Percentiles rank a stretch among this genome's conserved stretches.
phyloP scores from a whole-genome alignment of 2,329 filamentous ascomycete species.

The Exophiala xenobiotica region DNA sequence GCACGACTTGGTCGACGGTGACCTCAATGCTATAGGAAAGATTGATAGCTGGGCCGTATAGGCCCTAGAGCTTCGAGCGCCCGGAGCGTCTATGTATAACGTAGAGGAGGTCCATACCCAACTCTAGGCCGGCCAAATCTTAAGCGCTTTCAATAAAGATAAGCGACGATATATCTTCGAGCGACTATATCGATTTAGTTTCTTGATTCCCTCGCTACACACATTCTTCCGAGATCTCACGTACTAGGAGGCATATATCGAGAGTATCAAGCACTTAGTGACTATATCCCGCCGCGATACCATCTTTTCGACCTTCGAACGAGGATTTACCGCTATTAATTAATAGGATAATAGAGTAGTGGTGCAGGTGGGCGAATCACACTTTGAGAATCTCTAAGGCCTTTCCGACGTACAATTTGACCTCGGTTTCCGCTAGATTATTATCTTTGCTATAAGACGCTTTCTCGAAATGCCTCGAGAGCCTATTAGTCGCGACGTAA shows the following conservation, averaged over 20 bases:
- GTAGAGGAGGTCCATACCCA: constrained; percentile 29
- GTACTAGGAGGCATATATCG: constrained; percentile 34
- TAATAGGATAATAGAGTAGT: not conserved
- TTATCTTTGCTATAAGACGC: constrained; percentile 2
- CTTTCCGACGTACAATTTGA: not conserved
- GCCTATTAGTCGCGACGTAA: not conserved
- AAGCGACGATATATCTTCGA: constrained; percentile 27
- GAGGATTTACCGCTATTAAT: constrained; percentile 3
- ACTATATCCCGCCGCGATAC: constrained; percentile 6
- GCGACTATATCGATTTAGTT: constrained; percentile 13
- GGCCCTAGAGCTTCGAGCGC: constrained; percentile 36
- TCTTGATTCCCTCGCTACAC: constrained; percentile 38
- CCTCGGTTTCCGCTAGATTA: not conserved
- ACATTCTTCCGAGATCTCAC: constrained; percentile 41
- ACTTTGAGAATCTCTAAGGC: not conserved
- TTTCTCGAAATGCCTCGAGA: not conserved
- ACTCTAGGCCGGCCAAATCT: constrained; percentile 35
- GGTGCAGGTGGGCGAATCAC: not conserved
- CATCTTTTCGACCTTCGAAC: constrained; percentile 5
- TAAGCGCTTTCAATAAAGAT: constrained; percentile 34
- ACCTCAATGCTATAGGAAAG: constrained; percentile 30
- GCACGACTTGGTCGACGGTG: constrained; percentile 33
- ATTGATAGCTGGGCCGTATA: constrained; percentile 36
- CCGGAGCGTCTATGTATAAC: constrained; percentile 33
- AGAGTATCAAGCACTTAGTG: constrained; percentile 31